Base-by-base conservation (phyloP, 768 basidiomycete species). In the Boletus rubescentipes region DNA sequence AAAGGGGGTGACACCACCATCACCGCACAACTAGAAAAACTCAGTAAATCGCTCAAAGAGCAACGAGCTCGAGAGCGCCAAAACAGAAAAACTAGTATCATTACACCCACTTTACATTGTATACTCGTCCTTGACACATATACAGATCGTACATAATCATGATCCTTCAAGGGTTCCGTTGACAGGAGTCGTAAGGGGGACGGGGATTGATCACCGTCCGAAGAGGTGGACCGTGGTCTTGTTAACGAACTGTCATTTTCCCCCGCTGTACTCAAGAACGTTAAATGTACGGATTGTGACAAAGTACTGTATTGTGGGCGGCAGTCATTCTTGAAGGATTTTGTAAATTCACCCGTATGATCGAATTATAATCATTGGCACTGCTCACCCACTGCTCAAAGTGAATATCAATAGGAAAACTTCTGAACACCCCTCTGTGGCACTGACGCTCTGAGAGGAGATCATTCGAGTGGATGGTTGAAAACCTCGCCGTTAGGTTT, bases 11-110 rank as follows among this genome's bases (percentile, higher is more conserved):
- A 81, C 55, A 75, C 77, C 0, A 76, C 83, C 5, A 80, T 83
- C 42, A 83, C 77, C 0, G 82, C 82, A 5, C 84, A 85, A 61
- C 72, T 85, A 20, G 77, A 80, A 62, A 85, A 85, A 64, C 67
- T 85, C 46, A 72, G 72, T 41, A 73, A 74, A 47, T 81, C 83
- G 5, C 63, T 85, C 54, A 75, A 75, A 46, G 80, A 82, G 55
- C 77, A 84, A 59, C 68, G 77, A 1, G 52, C 53, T 43, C 62
- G 61, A 26, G 64, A 64, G 38, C 66, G 66, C 14, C 54, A 34
- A 53, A 53, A 35, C 14, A 58, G 20, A 52, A 12, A 29, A 35
- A 37, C 14, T 11, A 59, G 58, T 67, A 54, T 32, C 3, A 1
- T 18, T 20, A 5, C 8, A 7, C 12, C 4, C 16, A 5, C 16